phyloP scores from a whole-genome alignment of 2,329 filamentous ascomycete genomes.

The Paecilomyces sp. region DNA sequence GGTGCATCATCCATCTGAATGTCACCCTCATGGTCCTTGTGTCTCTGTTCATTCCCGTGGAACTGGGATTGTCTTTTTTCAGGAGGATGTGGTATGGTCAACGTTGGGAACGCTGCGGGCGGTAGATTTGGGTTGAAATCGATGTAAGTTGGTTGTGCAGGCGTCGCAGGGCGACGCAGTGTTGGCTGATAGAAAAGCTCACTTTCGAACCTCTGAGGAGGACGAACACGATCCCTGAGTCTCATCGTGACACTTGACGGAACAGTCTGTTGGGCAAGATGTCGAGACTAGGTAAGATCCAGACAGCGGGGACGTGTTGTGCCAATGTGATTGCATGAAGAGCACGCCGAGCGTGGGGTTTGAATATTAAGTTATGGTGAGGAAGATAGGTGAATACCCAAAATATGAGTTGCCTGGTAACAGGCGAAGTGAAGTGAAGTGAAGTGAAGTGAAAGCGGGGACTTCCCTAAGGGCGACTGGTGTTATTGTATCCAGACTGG shows the following conservation, averaged over 20 bases:
- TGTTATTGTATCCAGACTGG: not conserved
- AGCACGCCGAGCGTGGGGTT: not conserved
- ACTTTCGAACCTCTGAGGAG: constrained; percentile 19
- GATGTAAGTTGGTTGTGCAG: constrained; percentile 10
- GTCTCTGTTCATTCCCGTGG: not conserved
- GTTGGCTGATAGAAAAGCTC: constrained; percentile 15
- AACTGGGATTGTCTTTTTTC: not conserved
- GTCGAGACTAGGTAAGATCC: not conserved
- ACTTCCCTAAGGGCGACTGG: not conserved
- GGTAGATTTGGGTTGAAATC: constrained; percentile 32
- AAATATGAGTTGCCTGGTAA: not conserved
- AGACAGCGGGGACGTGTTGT: not conserved
- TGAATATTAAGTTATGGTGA: not conserved
- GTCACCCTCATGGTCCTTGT: not conserved
- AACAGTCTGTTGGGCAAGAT: not conserved
- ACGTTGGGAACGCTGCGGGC: constrained; percentile 36
- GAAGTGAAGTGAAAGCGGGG: not conserved
- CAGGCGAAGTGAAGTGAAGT: not conserved
- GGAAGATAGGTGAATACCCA: not conserved
- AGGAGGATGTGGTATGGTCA: constrained; percentile 13
- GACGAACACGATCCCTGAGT: constrained; percentile 23
- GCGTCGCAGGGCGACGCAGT: constrained; percentile 7
- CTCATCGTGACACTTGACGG: constrained; percentile 15
- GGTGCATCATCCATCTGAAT: not conserved
- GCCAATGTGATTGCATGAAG: not conserved